Conservation (phyloP, 148 eudicot genomes). For the Chenopodium album region DNA sequence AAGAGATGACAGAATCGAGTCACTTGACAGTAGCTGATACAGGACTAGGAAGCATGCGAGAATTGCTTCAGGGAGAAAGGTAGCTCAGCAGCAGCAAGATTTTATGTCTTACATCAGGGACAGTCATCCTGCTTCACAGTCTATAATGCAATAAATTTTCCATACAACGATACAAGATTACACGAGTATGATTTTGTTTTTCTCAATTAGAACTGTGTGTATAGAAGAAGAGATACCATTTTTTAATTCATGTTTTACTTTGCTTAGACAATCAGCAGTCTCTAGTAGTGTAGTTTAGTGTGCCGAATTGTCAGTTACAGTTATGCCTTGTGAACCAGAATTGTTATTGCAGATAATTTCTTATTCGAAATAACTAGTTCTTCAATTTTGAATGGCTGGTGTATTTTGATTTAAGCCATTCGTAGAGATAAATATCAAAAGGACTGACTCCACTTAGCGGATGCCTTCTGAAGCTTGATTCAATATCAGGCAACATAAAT, state of each 20-base stretch:
- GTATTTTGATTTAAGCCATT: neutral
- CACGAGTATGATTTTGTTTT: neutral
- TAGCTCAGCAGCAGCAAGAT: neutral
- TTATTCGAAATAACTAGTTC: neutral
- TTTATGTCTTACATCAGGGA: neutral
- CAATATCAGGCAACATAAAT: neutral
- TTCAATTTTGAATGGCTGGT: neutral
- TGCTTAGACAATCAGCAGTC: neutral
- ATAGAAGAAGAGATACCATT: neutral
- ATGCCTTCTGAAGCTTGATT: neutral
- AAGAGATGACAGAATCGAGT: neutral
- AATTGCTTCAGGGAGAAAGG: slow-evolving; percentile 16
- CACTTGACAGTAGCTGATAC: neutral
- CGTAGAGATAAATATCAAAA: neutral
- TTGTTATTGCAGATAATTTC: neutral
- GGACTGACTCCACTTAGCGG: neutral
- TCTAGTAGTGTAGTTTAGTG: neutral
- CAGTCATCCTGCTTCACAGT: slow-evolving; percentile 5
- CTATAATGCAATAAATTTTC: slow-evolving; percentile 1
- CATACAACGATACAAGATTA: neutral
- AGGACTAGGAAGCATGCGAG: slow-evolving; percentile 18
- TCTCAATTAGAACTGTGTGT: neutral
- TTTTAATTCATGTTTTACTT: neutral
- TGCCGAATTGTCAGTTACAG: neutral
- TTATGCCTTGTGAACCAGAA: neutral